Evolutionary conservation across 1,284 basidiomycete species (phyloP).

Genomic region (Sphaerobolus stellatus): DNA sequence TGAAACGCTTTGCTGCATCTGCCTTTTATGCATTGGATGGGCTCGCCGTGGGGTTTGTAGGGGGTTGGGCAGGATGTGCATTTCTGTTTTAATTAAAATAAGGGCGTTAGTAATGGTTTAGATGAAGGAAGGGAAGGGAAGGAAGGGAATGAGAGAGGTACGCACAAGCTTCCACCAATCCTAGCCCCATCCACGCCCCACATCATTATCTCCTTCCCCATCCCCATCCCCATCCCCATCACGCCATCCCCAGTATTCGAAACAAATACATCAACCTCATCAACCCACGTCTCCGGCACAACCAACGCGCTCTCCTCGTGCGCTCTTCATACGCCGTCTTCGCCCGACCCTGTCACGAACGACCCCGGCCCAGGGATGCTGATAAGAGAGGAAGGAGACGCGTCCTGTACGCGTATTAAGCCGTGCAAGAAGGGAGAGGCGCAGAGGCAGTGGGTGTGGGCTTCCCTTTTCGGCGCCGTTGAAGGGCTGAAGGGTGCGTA

Average conservation of each 20-base stretch:
- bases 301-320: constrained; percentile 77
- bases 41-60: constrained; percentile 78
- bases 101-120: not conserved
- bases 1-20: constrained; percentile 94
- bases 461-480: not conserved
- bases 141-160: constrained; percentile 20
- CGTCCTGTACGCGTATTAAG: too few species aligned
- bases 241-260: constrained; percentile 36
- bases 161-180: constrained; percentile 88
- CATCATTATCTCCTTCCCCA: too few species aligned
- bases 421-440: constrained; percentile 17
- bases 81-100: constrained; percentile 76
- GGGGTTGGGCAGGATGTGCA: constrained; percentile 78
- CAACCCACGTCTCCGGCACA: constrained; percentile 85
- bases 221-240: too few species aligned
- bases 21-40: constrained; percentile 91
- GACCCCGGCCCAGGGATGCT: constrained; percentile 54
- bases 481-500: too few species aligned
- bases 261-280: constrained; percentile 62
- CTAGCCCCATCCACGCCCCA: constrained; percentile 84
- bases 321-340: constrained; percentile 57
- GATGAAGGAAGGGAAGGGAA: not conserved
- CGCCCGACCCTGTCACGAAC: constrained; percentile 48
- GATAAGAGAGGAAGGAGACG: constrained; percentile 81
- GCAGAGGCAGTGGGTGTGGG: constrained; percentile 16